Evolutionary conservation across 768 basidiomycete genomes (phyloP).

Genomic region (Macrolepiota dolichaula): DNA sequence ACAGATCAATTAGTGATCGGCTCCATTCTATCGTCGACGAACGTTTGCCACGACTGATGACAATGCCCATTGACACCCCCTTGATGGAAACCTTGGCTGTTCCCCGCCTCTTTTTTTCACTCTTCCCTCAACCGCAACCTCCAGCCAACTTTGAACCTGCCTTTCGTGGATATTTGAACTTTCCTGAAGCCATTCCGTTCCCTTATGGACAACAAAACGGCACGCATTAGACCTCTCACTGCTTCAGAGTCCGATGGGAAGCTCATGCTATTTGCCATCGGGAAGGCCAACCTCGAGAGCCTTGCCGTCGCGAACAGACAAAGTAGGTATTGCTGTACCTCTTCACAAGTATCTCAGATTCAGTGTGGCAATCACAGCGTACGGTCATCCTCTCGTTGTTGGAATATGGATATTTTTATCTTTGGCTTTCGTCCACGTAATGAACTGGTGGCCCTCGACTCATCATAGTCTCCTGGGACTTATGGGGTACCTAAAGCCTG

Average conservation of each 20-base stretch:
- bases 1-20: neutral
- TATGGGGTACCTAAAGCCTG: conserved; percentile 45
- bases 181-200: neutral
- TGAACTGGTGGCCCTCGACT: conserved; percentile 67
- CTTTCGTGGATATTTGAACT: neutral
- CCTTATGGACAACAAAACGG: conserved; percentile 21
- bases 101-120: neutral
- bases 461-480: conserved; percentile 33
- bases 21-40: neutral
- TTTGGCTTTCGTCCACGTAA: conserved; percentile 50
- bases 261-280: conserved; percentile 58
- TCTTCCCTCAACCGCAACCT: neutral
- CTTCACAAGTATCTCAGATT: conserved; percentile 3
- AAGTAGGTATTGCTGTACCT: conserved; percentile 29
- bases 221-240: conserved; percentile 51
- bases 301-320: conserved; percentile 64
- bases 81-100: neutral
- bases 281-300: conserved; percentile 62
- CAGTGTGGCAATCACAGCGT: conserved; percentile 32
- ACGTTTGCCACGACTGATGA: conserved; percentile 3
- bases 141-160: neutral
- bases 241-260: conserved; percentile 59
- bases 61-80: neutral
- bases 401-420: conserved; percentile 61
- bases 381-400: conserved; percentile 55